phyloP scores from a whole-genome alignment of 306 rosid species.

The Prunus padus region DNA sequence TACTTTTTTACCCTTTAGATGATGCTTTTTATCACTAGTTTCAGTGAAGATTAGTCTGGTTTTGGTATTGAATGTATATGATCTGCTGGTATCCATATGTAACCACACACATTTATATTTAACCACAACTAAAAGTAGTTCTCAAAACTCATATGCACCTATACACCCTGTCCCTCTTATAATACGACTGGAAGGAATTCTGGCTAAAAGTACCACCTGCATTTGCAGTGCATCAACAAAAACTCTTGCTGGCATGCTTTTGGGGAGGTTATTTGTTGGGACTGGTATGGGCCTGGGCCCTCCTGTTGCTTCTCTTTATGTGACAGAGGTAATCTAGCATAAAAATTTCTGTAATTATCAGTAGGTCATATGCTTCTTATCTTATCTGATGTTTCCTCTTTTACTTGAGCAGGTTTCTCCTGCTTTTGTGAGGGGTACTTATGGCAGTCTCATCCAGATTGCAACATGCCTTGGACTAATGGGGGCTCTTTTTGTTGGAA shows the following conservation, averaged over 20 bases:
- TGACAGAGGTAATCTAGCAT: constrained; percentile 69
- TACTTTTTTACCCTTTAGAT: background rate
- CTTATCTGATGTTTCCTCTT: constrained; percentile 25
- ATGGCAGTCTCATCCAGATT: constrained; percentile 89
- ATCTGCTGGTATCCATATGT: background rate
- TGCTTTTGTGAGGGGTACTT: constrained; percentile 86
- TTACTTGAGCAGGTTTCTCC: constrained; percentile 71
- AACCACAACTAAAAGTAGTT: background rate
- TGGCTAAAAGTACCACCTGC: constrained; percentile 20
- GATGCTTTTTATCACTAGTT: background rate
- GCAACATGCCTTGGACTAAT: constrained; percentile 93
- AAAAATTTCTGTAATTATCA: constrained; percentile 20
- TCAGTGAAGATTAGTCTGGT: background rate
- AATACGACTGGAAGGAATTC: background rate
- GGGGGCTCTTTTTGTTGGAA: constrained; percentile 88
- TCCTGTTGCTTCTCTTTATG: constrained; percentile 78
- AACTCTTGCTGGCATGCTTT: constrained; percentile 88
- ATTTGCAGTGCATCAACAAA: constrained; percentile 82
- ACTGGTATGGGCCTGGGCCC: constrained; percentile 94
- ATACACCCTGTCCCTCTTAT: background rate
- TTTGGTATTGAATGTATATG: background rate
- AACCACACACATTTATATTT: background rate
- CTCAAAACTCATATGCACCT: background rate
- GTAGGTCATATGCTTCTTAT: background rate
- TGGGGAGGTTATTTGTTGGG: constrained; percentile 93